Base-by-base conservation (phyloP, 768 basidiomycete species). In the Cubamyces lactineus region DNA sequence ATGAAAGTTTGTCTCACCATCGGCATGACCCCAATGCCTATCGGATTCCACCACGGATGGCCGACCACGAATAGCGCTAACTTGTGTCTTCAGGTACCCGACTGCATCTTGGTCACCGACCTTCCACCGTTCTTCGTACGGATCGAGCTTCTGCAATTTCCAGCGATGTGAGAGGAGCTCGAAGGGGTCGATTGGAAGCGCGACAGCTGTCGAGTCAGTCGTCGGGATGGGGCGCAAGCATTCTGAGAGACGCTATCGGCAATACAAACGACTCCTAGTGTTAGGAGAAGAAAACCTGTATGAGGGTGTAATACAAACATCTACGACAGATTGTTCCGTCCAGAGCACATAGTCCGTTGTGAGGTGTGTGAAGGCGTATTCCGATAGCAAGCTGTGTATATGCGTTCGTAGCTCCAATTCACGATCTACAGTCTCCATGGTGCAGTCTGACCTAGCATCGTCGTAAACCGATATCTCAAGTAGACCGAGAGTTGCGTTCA, bases 171-270 rank as follows among this genome's bases (percentile, higher is more conserved):
- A 71, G 17, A 88, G 75, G 13, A 69, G 69, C 1, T 82, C 78
- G 54, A 84, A 81, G 15, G 87, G 86, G 43, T 88, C 86, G 17
- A 75, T 70, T n/a, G 83, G 82, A 15, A 86, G 74, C 15, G 74
- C 68, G 17, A 88, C 76, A 3, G 82, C 82, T 42, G 77, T 78
- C 1, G 82, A 78, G 59, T 88, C 86, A 40, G 76, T 74, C 42
- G 78, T 70, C 1, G 86, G 80, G 15, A 86, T 74, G 49, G 70
- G 67, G 40, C 74, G 67, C 11, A 86, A 73, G 55, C 73, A 73
- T 59, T 77, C 70, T 19, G 74, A 66, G 57, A 80, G 65, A 53
- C 28, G 28, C 17, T 38, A 19, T 17, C 23, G 43, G 39, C 48
- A 28, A 7, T 4, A 4, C 5, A 30, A 12, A 13, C 8, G 3